phyloP scores from a whole-genome alignment of 208 protist species.

The Trypanosoma brucei region DNA sequence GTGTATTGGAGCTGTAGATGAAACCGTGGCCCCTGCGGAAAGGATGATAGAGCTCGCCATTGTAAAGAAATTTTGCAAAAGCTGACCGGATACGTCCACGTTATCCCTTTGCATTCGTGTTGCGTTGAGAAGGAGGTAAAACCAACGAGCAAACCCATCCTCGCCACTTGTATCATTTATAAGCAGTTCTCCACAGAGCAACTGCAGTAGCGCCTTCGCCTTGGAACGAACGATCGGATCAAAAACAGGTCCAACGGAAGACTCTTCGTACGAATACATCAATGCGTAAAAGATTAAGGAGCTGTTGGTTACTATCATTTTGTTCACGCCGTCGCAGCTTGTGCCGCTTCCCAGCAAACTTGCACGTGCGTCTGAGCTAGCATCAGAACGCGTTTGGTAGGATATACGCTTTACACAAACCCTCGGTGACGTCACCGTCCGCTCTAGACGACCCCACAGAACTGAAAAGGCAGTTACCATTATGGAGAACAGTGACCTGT shows the following conservation, averaged over 20 bases:
- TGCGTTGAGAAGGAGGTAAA: constrained; percentile 16
- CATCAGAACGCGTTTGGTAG: constrained; percentile 1
- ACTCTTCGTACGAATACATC: constrained; percentile 20
- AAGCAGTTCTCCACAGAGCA: constrained; percentile 15
- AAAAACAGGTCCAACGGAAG: constrained; percentile 11
- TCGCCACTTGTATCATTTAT: not conserved
- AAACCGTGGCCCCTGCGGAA: not conserved
- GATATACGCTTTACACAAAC: not conserved
- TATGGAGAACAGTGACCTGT: constrained; percentile 20
- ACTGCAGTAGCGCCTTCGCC: constrained; percentile 10
- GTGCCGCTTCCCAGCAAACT: not conserved
- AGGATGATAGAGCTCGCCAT: constrained; percentile 15
- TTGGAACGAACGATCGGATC: constrained; percentile 5
- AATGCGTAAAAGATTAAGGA: constrained; percentile 21
- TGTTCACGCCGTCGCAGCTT: not conserved
- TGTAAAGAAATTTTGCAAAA: constrained; percentile 18
- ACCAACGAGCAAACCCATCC: constrained; percentile 11
- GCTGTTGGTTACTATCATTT: not conserved
- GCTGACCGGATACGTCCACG: not conserved
- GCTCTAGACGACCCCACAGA: constrained; percentile 4
- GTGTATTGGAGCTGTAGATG: not conserved
- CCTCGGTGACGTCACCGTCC: not conserved
- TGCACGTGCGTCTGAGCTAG: constrained; percentile 6
- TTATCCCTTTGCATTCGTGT: constrained; percentile 1
- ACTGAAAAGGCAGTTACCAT: constrained; percentile 16